Conservation (phyloP, 139 green algal species). For the Astrephomene gubernaculifera region DNA sequence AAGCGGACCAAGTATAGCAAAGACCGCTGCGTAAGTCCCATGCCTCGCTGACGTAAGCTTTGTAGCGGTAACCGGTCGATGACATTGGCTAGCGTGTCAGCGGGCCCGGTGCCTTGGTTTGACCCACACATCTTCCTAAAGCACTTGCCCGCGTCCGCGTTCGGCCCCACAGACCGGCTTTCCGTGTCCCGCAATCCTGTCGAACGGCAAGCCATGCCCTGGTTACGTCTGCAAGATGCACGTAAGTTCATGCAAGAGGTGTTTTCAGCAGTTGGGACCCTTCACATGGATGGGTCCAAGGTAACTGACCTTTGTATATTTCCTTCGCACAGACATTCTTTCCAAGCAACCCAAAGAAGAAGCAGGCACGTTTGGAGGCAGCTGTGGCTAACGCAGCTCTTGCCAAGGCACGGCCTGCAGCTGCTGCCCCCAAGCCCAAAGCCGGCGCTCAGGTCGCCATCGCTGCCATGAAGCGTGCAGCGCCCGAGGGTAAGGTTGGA, state of each 20-base stretch:
- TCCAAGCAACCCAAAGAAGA: slow-evolving; percentile 26
- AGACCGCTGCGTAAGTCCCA: slow-evolving; percentile 33
- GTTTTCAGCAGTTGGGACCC: too few relatives aligned
- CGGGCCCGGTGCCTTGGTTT: too few relatives aligned
- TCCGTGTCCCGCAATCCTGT: slow-evolving; percentile 11
- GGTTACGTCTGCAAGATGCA: slow-evolving; percentile 42
- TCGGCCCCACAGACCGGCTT: slow-evolving; percentile 17
- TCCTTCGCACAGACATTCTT: neutral
- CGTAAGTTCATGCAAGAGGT: slow-evolving; percentile 2
- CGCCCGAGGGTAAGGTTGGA: neutral
- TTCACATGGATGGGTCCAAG: too few relatives aligned
- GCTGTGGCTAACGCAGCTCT: neutral
- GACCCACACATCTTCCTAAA: too few relatives aligned
- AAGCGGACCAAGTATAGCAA: slow-evolving; percentile 24
- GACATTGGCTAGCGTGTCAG: too few relatives aligned
- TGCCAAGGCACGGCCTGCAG: neutral
- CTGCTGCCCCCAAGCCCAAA: neutral
- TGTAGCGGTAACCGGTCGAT: too few relatives aligned
- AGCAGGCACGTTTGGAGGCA: slow-evolving; percentile 3
- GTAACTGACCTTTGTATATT: too few relatives aligned
- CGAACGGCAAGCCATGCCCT: neutral
- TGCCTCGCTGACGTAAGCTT: too few relatives aligned
- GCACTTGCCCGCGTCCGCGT: too few relatives aligned
- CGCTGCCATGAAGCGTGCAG: slow-evolving; percentile 4
- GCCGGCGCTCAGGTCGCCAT: neutral